Conservation (phyloP, 202 grass and related monocot genomes). For the Zizania palustris region DNA sequence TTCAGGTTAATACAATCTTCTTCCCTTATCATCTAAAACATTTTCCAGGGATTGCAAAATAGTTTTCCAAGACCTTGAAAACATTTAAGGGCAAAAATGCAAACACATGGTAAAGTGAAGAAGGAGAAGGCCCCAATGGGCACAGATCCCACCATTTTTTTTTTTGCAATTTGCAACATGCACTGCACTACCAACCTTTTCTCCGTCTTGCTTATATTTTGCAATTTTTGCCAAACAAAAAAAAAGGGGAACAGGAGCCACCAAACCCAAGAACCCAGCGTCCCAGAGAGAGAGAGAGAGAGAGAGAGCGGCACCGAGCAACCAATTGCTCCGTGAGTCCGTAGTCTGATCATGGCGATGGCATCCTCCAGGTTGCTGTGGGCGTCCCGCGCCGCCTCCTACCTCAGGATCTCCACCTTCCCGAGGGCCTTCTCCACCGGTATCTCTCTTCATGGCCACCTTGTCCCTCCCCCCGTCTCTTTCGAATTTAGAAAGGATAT, state of each 20-base stretch:
- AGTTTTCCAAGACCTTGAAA: not conserved
- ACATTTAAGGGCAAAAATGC: not conserved
- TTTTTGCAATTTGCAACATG: not conserved
- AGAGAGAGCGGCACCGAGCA: slow-evolving; percentile 28
- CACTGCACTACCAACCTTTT: slow-evolving; percentile 37
- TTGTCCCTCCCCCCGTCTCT: not conserved
- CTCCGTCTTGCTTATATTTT: not conserved
- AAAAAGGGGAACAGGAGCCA: not conserved
- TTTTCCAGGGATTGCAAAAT: too few relatives aligned
- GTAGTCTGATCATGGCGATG: slow-evolving; percentile 54
- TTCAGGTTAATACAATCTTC: too few relatives aligned
- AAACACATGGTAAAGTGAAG: not conserved
- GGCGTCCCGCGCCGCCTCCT: slow-evolving; percentile 86
- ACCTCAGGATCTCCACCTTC: slow-evolving; percentile 86
- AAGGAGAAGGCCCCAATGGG: slow-evolving; percentile 5
- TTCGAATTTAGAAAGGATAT: not conserved
- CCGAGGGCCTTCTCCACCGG: slow-evolving; percentile 84
- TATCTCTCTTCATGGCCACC: slow-evolving; percentile 26
- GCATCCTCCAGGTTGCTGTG: slow-evolving; percentile 66
- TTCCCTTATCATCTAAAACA: too few relatives aligned
- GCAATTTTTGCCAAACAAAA: too few relatives aligned
- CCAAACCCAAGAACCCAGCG: slow-evolving; percentile 12
- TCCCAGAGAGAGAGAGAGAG: not conserved
- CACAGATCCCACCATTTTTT: not conserved
- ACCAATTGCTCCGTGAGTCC: not conserved